phyloP scores from a whole-genome alignment of 2,329 filamentous ascomycete genomes.

The Diaporthe sp. region DNA sequence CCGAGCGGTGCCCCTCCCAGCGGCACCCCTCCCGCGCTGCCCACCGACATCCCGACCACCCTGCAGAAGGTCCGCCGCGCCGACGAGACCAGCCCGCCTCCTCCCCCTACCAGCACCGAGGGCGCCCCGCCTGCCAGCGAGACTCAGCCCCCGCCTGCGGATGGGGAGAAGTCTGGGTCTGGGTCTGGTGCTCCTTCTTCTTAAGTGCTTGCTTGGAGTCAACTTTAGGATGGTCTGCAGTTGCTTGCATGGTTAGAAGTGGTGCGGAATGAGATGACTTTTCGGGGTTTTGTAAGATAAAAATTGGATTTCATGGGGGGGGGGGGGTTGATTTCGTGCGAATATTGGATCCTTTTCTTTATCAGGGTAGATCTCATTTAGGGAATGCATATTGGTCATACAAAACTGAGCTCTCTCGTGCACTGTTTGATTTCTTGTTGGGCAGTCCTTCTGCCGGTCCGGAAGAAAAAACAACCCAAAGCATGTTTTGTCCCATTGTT shows the following conservation, averaged over 20 bases:
- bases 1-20: neutral
- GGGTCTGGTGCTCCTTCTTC: neutral
- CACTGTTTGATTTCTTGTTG: too few species aligned
- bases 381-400: constrained; percentile 1
- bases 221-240: neutral
- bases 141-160: neutral
- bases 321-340: neutral
- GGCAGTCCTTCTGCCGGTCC: too few species aligned
- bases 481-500: too few species aligned
- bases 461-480: too few species aligned
- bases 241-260: too few species aligned
- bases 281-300: neutral
- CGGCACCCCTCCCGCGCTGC: constrained; percentile 17
- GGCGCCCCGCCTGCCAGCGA: neutral
- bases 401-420: neutral
- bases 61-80: constrained; percentile 20
- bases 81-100: constrained; percentile 8
- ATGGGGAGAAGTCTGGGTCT: neutral
- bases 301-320: neutral
- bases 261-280: too few species aligned
- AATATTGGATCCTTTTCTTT: neutral
- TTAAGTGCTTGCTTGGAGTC: neutral
- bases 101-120: constrained; percentile 9
- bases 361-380: neutral
- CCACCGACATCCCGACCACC: constrained; percentile 11